phyloP scores from a whole-genome alignment of 148 eudicot species.

The Nyssa sinensis region DNA sequence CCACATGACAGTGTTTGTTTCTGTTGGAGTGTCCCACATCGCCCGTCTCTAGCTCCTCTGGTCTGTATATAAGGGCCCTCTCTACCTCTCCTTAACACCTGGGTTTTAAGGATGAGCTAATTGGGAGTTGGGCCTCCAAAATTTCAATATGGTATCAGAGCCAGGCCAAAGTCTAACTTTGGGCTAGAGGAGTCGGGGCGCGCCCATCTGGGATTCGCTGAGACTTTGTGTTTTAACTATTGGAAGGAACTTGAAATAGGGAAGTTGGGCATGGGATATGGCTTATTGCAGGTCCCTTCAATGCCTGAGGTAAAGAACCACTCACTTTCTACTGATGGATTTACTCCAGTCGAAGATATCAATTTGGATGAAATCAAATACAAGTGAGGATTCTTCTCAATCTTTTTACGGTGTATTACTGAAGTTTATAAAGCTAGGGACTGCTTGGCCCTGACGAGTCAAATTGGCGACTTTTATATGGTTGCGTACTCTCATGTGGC shows the following conservation, averaged over 20 bases:
- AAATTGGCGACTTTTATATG: not conserved
- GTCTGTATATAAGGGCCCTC: no score
- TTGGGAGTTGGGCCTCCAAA: no score
- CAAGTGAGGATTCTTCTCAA: conserved; percentile 53
- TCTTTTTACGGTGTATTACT: not conserved
- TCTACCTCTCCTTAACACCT: no score
- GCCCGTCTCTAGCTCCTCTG: no score
- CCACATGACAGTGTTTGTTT: no score
- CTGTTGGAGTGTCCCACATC: no score
- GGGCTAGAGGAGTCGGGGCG: no score
- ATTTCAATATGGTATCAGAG: no score
- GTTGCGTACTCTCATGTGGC: not conserved
- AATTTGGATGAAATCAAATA: conserved; percentile 78
- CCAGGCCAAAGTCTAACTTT: no score
- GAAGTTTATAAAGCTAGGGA: not conserved
- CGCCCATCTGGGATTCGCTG: no score
- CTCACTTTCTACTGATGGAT: conserved; percentile 67
- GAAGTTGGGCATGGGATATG: conserved; percentile 91
- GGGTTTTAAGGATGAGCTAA: no score
- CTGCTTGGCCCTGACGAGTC: not conserved
- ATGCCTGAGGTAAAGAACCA: conserved; percentile 75
- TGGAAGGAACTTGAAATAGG: conserved; percentile 94
- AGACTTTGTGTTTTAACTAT: no score
- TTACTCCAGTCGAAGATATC: conserved; percentile 62
- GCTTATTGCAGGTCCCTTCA: conserved; percentile 80